phyloP scores from a whole-genome alignment of 2,329 filamentous ascomycete genomes.

The Aspergillus sp. region DNA sequence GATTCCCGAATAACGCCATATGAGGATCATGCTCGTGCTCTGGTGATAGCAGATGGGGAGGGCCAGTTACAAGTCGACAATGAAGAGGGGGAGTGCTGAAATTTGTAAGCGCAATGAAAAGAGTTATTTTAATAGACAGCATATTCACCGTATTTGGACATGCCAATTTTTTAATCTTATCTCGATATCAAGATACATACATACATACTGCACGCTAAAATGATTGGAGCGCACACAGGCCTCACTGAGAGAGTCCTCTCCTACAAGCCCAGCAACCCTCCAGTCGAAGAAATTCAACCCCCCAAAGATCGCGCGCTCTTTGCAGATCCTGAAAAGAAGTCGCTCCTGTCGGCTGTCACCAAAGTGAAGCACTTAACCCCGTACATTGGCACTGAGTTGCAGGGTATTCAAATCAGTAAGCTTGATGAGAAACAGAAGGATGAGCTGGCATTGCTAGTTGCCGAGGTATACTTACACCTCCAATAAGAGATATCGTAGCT shows the following conservation, averaged over 20 bases:
- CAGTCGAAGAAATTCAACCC: background rate
- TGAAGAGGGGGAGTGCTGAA: background rate
- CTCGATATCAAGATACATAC: too few relatives aligned
- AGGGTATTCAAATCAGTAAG: conserved; percentile 2
- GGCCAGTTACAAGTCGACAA: background rate
- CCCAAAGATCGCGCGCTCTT: background rate
- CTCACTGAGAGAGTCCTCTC: conserved; percentile 1
- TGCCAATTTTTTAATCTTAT: background rate
- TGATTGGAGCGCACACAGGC: background rate
- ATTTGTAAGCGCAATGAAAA: background rate
- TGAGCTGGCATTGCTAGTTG: background rate
- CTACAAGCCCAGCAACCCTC: background rate
- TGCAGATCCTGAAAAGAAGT: background rate
- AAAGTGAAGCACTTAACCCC: conserved; percentile 6
- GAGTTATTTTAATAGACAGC: background rate
- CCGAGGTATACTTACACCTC: background rate
- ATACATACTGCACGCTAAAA: background rate
- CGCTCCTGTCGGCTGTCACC: conserved; percentile 1
- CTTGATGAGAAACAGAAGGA: conserved; percentile 1
- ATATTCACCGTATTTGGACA: background rate
- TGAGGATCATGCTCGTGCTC: background rate
- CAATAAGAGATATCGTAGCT: background rate
- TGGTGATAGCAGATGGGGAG: background rate
- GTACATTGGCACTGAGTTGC: background rate
- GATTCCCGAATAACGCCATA: background rate